phyloP scores from a whole-genome alignment of 148 eudicot species.

The Pharnaceum exiguum region DNA sequence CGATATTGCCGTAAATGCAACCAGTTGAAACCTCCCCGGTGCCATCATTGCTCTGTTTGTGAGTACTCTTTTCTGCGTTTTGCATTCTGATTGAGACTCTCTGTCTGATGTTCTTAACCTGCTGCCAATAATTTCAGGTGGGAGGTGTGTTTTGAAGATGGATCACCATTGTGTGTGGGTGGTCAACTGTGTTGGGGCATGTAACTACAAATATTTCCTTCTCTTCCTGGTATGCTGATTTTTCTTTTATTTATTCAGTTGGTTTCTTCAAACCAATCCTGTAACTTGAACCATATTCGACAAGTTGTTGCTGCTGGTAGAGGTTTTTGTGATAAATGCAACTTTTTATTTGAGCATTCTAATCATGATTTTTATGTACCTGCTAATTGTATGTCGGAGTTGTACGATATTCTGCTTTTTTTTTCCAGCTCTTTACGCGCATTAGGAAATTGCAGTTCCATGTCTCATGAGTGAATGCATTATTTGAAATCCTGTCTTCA shows the following conservation, averaged over 20 bases:
- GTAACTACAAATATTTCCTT: conserved; percentile 95
- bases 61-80: conserved; percentile 31
- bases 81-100: neutral
- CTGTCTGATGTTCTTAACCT: conserved; percentile 4
- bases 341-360: too few species aligned
- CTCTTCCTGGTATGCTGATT: conserved; percentile 74
- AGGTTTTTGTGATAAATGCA: too few species aligned
- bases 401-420: too few species aligned
- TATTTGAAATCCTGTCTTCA: too few species aligned
- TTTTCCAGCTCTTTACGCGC: too few species aligned
- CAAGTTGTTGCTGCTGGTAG: too few species aligned
- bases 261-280: neutral
- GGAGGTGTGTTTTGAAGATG: conserved; percentile 94
- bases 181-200: conserved; percentile 96
- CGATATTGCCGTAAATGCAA: conserved; percentile 93
- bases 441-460: too few species aligned
- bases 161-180: conserved; percentile 99
- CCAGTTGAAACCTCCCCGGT: conserved; percentile 92
- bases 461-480: too few species aligned
- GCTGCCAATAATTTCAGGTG: conserved; percentile 50
- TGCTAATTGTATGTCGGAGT: too few species aligned
- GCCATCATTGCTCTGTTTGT: conserved; percentile 99
- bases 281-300: too few species aligned
- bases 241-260: neutral
- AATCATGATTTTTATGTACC: too few species aligned